These are phyloP conservation scores for Nymphaea thermarum DNA, from an alignment of 164 flowering plant species.

Conservation along the genomic window DNA sequence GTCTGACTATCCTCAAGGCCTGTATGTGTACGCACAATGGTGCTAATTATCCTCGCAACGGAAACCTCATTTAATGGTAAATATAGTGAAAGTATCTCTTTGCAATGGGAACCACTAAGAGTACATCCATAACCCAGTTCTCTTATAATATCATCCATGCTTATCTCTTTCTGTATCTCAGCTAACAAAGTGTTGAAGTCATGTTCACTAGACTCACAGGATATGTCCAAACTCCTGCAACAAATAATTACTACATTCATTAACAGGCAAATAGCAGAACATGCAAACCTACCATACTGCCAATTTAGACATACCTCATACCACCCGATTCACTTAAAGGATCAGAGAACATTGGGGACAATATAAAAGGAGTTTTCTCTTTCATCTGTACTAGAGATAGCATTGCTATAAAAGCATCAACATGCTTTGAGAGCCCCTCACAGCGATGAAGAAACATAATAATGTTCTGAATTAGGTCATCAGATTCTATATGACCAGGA, in stretches of 20 bases:
- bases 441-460: constrained; percentile 58
- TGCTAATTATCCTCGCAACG: constrained; percentile 56
- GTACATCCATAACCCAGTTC: constrained; percentile 97
- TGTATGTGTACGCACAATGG: constrained; percentile 41
- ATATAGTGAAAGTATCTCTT: constrained; percentile 63
- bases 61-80: constrained; percentile 62
- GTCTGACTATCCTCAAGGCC: constrained; percentile 68
- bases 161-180: constrained; percentile 79
- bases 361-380: constrained; percentile 28
- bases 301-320: constrained; percentile 31
- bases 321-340: constrained; percentile 34
- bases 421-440: constrained; percentile 57
- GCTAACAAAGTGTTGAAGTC: constrained; percentile 73
- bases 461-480: constrained; percentile 65
- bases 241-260: not conserved
- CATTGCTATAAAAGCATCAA: constrained; percentile 70
- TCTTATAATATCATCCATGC: constrained; percentile 66
- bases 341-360: constrained; percentile 56
- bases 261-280: not conserved
- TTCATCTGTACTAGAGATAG: constrained; percentile 35
- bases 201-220: constrained; percentile 31
- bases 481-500: constrained; percentile 28
- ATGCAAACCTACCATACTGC: not conserved
- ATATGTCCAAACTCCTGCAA: constrained; percentile 51
- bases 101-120: constrained; percentile 52